Conservation (phyloP, 805 yeast species). For the Candida orba region DNA sequence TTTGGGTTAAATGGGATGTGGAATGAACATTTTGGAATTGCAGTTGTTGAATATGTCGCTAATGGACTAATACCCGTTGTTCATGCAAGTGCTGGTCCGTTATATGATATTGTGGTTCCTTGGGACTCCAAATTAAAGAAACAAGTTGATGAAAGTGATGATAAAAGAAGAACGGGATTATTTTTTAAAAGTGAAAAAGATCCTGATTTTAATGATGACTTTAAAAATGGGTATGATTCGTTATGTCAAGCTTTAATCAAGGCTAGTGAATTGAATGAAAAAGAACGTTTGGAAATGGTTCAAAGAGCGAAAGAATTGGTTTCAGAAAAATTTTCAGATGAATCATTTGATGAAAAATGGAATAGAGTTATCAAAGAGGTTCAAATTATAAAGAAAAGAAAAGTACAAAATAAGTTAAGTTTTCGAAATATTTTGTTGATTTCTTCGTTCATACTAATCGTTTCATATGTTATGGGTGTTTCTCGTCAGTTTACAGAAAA, state of each 20-base stretch:
- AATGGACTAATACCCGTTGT: constrained; percentile 83
- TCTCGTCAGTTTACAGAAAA: not conserved
- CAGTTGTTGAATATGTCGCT: constrained; percentile 88
- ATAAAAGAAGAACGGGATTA: constrained; percentile 58
- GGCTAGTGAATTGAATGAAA: constrained; percentile 33
- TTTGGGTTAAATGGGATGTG: constrained; percentile 96
- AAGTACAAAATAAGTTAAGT: not conserved
- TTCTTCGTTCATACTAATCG: not conserved
- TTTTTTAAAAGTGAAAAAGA: constrained; percentile 67
- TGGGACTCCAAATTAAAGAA: constrained; percentile 30
- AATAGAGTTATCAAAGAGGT: constrained; percentile 16
- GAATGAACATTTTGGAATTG: constrained; percentile 99
- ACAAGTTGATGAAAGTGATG: constrained; percentile 24
- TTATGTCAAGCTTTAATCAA: constrained; percentile 43
- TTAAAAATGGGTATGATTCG: constrained; percentile 31
- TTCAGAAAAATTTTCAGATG: constrained; percentile 53
- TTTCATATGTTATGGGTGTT: not conserved
- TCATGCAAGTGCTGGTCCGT: constrained; percentile 96
- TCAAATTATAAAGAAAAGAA: not conserved
- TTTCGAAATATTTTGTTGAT: constrained; percentile 1
- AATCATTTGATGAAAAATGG: constrained; percentile 52
- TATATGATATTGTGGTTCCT: constrained; percentile 72
- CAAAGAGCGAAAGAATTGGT: constrained; percentile 39
- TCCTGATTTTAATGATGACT: constrained; percentile 48
- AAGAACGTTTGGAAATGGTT: constrained; percentile 35